phyloP scores from a whole-genome alignment of 805 yeast species.

The Hanseniaspora guilliermondii region DNA sequence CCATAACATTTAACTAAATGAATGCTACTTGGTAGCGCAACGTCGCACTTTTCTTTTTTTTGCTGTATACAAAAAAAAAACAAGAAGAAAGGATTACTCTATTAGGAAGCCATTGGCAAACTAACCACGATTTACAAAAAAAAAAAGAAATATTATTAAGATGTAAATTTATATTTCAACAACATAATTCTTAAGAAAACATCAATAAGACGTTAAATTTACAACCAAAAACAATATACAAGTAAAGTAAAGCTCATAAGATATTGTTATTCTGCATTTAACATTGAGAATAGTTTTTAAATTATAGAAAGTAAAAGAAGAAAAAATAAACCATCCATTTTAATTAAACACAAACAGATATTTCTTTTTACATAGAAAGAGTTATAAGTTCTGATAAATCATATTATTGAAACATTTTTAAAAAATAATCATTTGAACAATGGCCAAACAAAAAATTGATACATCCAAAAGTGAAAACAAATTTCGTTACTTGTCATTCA shows the following conservation, averaged over 20 bases:
- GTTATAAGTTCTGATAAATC: too few species aligned
- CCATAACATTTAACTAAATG: neutral
- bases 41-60: neutral
- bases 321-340: too few species aligned
- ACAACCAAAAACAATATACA: neutral
- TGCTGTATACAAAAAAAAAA: neutral
- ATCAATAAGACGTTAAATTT: slow-evolving; percentile 16
- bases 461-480: slow-evolving; percentile 45
- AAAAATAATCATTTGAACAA: slow-evolving; percentile 5
- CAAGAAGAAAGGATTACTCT: neutral
- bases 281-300: too few species aligned
- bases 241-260: too few species aligned
- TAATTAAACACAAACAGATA: too few species aligned
- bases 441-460: slow-evolving; percentile 30
- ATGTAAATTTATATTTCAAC: slow-evolving; percentile 13
- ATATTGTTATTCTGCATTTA: too few species aligned
- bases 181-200: slow-evolving; percentile 12
- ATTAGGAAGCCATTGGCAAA: neutral
- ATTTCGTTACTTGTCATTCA: slow-evolving; percentile 61
- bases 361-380: slow-evolving; percentile 1
- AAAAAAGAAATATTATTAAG: slow-evolving; percentile 3
- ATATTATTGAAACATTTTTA: too few species aligned
- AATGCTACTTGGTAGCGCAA: neutral
- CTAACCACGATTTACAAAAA: neutral
- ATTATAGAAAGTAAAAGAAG: too few species aligned